Evolutionary conservation across 257 asterid species (phyloP), one percentile per base, ranked within the genome.

Genomic region (Paraleonurus japonicus): DNA sequence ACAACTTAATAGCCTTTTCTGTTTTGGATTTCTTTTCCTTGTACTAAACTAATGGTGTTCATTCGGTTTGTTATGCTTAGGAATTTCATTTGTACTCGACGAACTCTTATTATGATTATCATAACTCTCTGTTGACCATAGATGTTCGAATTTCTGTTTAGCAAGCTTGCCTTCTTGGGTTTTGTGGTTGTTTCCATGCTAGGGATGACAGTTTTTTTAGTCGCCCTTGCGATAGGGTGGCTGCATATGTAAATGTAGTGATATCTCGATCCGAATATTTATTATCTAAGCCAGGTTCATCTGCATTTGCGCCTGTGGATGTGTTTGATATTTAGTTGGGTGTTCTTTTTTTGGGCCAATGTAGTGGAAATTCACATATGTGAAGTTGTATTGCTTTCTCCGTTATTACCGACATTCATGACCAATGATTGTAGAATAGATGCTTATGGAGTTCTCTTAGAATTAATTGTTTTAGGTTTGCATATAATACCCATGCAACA

Each of bases 191-290:
- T 64, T 13, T 41, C 60, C 28, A 4, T 62, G 72, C 32, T 8
- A 19, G 69, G 67, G 67, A 28, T 2, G 15, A 3, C 47, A 35
- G 16, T 20, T 48, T 53, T 32, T 58, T 28, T 5, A 12, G 39
- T 47, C 12, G 27, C 33, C 41, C 61, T 32, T 61, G 48, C 65
- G 37, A 28, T 19, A 35, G 47, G 12, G 20, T 69, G 23, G 55
- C 23, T 26, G 67, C 57, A 20, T 28, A 22, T 28, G 37, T 19
- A 45, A 41, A 20, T 24, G 58, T 20, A 33, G 50, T 24, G 63
- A 35, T n/a, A 48, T 70, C 24, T 48, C 61, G 33, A 65, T 24
- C 65, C 33, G 71, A 47, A 43, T 41, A 41, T 45, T 30, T 32
- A 7, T 63, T 32, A 72, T 54, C 33, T 23, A 74, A 15, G 33